A percentile compares a stretch with the other conserved stretches of the same genome.
Conservation (phyloP, 164 flowering plant species). For the Malania oleifera region DNA sequence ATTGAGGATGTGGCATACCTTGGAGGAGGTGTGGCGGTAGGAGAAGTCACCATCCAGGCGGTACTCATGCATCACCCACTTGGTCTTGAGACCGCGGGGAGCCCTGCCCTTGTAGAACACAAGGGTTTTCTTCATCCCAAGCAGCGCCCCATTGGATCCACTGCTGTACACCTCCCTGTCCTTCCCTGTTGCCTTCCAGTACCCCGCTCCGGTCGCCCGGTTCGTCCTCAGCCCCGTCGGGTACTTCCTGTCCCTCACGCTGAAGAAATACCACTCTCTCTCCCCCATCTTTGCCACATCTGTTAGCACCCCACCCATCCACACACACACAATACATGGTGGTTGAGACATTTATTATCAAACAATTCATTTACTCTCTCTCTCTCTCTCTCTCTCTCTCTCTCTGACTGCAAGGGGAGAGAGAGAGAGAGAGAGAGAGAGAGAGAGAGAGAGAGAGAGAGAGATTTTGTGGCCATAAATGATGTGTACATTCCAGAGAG, state of each 20-base stretch:
- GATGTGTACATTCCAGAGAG: too few species aligned
- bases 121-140: slow-evolving; percentile 84
- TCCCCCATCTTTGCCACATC: slow-evolving; percentile 81
- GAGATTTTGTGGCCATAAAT: too few species aligned
- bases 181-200: slow-evolving; percentile 90
- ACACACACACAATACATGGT: neutral
- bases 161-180: slow-evolving; percentile 64
- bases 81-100: slow-evolving; percentile 68
- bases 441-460: too few species aligned
- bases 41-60: slow-evolving; percentile 74
- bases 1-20: slow-evolving; percentile 31
- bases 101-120: slow-evolving; percentile 86
- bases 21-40: slow-evolving; percentile 42
- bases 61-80: slow-evolving; percentile 92
- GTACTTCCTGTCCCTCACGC: slow-evolving; percentile 73
- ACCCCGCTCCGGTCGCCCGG: slow-evolving; percentile 80
- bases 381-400: too few species aligned
- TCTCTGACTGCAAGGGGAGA: too few species aligned
- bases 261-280: slow-evolving; percentile 81
- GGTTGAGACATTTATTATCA: too few species aligned
- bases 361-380: too few species aligned
- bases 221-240: slow-evolving; percentile 78
- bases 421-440: too few species aligned
- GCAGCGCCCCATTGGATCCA: slow-evolving; percentile 30
- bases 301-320: slow-evolving; percentile 17